Percentiles rank a stretch among this genome's conserved stretches.
Evolutionary conservation across 1,284 basidiomycete species (phyloP).

Genomic region (Mycena sp.): DNA sequence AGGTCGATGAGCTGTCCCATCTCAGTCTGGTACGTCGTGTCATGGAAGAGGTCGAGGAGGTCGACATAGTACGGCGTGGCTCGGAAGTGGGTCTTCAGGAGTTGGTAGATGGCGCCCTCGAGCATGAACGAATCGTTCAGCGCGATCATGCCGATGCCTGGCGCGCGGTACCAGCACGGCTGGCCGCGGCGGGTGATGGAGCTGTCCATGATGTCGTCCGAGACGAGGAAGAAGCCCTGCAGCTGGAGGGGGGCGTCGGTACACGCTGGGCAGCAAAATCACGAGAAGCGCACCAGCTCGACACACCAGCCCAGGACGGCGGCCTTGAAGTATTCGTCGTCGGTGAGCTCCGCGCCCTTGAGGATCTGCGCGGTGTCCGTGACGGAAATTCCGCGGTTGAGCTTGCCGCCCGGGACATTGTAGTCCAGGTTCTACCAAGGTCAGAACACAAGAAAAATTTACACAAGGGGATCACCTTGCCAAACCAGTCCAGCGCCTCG

Average conservation of each 20-base stretch:
- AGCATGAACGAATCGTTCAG: slow-evolving; percentile 99
- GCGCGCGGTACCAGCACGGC: slow-evolving; percentile 93
- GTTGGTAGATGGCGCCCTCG: slow-evolving; percentile 92
- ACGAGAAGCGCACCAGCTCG: slow-evolving; percentile 75
- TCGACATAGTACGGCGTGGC: slow-evolving; percentile 86
- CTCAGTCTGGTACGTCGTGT: slow-evolving; percentile 95
- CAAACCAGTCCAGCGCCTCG: slow-evolving; percentile 87
- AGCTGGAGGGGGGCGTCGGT: slow-evolving; percentile 60
- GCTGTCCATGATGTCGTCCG: slow-evolving; percentile 98
- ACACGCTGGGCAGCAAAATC: background rate
- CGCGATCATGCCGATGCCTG: slow-evolving; percentile 85
- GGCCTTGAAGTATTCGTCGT: slow-evolving; percentile 90
- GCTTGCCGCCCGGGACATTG: slow-evolving; percentile 96
- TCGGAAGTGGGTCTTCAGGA: slow-evolving; percentile 92
- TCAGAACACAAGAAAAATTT: background rate
- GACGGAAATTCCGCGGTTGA: slow-evolving; percentile 95
- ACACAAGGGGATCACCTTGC: slow-evolving; percentile 58
- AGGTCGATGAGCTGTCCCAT: slow-evolving; percentile 96
- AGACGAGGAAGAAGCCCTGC: slow-evolving; percentile 98
- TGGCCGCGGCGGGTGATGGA: slow-evolving; percentile 97
- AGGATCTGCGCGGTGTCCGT: slow-evolving; percentile 95
- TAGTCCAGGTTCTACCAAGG: slow-evolving; percentile 83
- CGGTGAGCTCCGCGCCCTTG: slow-evolving; percentile 71
- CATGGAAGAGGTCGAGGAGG: slow-evolving; percentile 91
- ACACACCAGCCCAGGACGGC: slow-evolving; percentile 97